Conservation (phyloP, 495 filamentous ascomycete genomes). For the Aspergillus hancockii region DNA sequence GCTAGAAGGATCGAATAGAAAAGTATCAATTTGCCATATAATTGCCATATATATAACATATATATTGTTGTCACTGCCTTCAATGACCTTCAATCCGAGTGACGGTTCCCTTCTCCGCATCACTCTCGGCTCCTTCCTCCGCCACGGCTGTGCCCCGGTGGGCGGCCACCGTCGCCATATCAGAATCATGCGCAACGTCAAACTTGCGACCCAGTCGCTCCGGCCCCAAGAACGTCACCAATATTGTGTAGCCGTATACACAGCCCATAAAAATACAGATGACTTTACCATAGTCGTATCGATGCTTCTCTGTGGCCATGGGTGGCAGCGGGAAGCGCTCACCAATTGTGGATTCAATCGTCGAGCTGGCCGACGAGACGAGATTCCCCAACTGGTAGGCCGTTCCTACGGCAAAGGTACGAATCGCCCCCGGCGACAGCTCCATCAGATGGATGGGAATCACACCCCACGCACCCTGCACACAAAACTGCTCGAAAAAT, state of each 20-base stretch:
- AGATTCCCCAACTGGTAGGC: constrained; percentile 86
- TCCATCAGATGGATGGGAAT: constrained; percentile 90
- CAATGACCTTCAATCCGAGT: background rate
- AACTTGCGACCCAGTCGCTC: constrained; percentile 69
- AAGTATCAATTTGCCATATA: background rate
- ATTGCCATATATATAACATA: background rate
- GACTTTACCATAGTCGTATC: constrained; percentile 86
- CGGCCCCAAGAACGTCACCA: constrained; percentile 74
- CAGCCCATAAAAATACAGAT: constrained; percentile 94
- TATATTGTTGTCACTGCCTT: background rate
- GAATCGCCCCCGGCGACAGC: constrained; percentile 75
- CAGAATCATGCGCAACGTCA: constrained; percentile 65
- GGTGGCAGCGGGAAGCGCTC: constrained; percentile 74
- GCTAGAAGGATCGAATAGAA: background rate
- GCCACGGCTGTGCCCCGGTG: constrained; percentile 11
- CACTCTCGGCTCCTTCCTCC: constrained; percentile 9
- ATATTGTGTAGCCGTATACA: constrained; percentile 80
- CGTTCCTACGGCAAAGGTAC: constrained; percentile 82
- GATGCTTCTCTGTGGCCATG: constrained; percentile 38
- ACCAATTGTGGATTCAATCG: constrained; percentile 82
- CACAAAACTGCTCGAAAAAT: constrained; percentile 92
- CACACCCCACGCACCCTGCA: constrained; percentile 84
- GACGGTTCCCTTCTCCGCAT: constrained; percentile 22
- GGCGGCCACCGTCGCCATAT: constrained; percentile 54
- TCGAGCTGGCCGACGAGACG: constrained; percentile 74